Evolutionary conservation across 2,329 filamentous ascomycete genomes (phyloP), one percentile per base, ranked within the genome.

Genomic region (Cercospora sp.): DNA sequence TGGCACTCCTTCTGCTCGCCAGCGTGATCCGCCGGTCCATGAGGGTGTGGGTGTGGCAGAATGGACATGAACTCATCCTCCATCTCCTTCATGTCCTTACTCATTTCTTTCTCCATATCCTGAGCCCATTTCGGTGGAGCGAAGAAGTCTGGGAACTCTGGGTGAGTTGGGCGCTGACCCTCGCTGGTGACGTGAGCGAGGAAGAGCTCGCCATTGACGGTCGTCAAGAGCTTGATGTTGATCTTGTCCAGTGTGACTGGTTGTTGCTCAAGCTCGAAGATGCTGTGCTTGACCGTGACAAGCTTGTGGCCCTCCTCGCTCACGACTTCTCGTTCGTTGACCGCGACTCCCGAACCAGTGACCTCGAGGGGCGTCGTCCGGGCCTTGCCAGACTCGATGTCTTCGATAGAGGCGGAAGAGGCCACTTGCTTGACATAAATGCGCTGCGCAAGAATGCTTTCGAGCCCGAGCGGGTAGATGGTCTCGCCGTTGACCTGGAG

Each of bases 221-320:
- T 87, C 81, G 89, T 86, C 76, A 92, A 82, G 18, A 92, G 80
- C 72, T 85, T 86, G 57, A 91, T 81, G 57, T 86, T 84, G 66
- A 92, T 82, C 30, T 80, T 82, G 55, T 86, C 79, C 64, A 90
- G 78, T 67, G 88, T 87, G 53, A 82, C 80, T 18, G 70, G 69
- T 65, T 78, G 72, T 63, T 83, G 78, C 66, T 86, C 87, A 28
- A 91, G 85, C 75, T 88, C 84, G 68, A 88, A 83, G 69, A 91
- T 84, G 71, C 87, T 82, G 42, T 91, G 79, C 69, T 86, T 82
- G 66, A 90, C 74, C 42, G 81, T 77, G 63, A 89, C 77, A 3
- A 89, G 77, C 67, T 85, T 82, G 53, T 89, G 76, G 63, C 82
- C 79, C 69, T 85, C 84, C 9, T 85, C 81, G 60, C 84, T 82